phyloP scores from a whole-genome alignment of 257 asterid species.

The Cruciata laevipes region DNA sequence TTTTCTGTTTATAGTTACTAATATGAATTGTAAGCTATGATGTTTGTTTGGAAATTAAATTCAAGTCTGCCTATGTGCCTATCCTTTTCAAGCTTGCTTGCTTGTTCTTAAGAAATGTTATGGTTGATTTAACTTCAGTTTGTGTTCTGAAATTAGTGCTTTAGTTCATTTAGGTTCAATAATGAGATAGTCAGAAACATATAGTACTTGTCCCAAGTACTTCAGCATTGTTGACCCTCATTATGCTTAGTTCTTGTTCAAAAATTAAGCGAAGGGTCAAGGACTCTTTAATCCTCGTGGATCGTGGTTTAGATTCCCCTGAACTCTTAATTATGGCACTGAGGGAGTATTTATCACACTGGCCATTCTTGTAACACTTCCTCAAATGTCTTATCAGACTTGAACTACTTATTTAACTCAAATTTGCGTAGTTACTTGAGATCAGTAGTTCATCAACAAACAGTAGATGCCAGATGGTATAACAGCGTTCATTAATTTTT shows the following conservation, averaged over 20 bases:
- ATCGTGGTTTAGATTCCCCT: too few relatives aligned
- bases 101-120: too few relatives aligned
- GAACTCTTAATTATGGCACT: neutral
- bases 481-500: neutral
- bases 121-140: neutral
- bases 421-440: neutral
- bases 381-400: neutral
- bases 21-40: too few relatives aligned
- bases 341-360: neutral
- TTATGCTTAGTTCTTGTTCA: neutral
- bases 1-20: neutral
- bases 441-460: neutral
- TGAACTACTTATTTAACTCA: neutral
- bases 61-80: neutral
- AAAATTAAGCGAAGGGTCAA: neutral
- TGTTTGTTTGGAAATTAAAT: neutral
- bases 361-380: neutral
- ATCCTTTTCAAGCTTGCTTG: neutral
- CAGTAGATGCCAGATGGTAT: neutral
- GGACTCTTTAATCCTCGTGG: too few relatives aligned
- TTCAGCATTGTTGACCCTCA: neutral
- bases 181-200: neutral
- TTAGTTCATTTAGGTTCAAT: neutral
- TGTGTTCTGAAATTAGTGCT: neutral
- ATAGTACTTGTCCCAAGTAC: neutral